These are phyloP conservation scores for Eleusine coracana DNA, from an alignment of 176 grass and related monocot species.

Conservation along the genomic window DNA sequence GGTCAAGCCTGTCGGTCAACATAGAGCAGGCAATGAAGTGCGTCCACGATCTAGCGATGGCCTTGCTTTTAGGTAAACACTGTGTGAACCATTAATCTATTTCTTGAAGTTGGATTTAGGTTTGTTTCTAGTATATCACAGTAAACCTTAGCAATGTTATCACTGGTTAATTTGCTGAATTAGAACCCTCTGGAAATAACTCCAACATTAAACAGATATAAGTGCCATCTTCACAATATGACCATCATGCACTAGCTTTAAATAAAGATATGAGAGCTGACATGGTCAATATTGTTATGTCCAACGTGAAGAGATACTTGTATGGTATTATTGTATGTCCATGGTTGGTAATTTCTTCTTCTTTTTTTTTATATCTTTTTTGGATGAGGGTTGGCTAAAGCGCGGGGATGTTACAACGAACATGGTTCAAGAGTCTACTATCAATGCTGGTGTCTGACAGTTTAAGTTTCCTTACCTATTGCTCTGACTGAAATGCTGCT, in stretches of 20 bases:
- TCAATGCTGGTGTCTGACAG: neutral
- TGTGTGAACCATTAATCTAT: neutral
- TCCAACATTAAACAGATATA: neutral
- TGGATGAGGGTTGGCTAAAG: neutral
- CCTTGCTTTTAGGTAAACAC: conserved; percentile 41
- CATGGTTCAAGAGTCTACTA: neutral
- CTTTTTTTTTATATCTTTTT: neutral
- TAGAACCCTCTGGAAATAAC: conserved; percentile 3
- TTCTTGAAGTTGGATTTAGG: neutral
- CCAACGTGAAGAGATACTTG: neutral
- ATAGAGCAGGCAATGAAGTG: conserved; percentile 47
- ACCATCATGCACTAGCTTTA: neutral
- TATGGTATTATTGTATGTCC: neutral
- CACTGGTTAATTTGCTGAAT: neutral
- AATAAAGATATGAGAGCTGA: no score
- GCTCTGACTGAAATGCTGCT: neutral
- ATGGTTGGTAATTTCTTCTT: no score
- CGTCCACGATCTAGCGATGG: conserved; percentile 46
- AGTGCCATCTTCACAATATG: neutral
- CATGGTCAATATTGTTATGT: neutral
- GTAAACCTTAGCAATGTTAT: neutral
- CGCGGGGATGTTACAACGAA: neutral
- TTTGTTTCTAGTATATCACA: neutral
- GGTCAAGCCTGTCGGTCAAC: conserved; percentile 52
- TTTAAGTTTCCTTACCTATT: conserved; percentile 11